Evolutionary conservation across 768 basidiomycete genomes (phyloP).

Genomic region (Suillus sp.): DNA sequence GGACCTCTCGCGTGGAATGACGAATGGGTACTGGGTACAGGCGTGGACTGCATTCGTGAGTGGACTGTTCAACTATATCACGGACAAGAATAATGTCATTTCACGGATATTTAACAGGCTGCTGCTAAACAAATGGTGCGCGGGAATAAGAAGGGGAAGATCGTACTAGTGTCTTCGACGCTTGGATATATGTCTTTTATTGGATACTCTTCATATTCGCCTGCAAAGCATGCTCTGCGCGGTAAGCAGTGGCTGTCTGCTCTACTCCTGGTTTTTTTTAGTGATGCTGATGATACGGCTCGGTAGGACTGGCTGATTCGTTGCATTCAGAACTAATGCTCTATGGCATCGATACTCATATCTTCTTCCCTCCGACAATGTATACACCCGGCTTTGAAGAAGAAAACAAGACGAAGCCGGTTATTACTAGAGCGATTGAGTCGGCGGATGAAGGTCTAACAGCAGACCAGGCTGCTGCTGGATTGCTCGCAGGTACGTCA

Average conservation of each 20-base stretch:
- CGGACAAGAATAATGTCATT: neutral
- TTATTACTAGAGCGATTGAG: constrained; percentile 75
- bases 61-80: neutral
- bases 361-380: constrained; percentile 85
- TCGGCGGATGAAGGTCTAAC: constrained; percentile 64
- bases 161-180: constrained; percentile 75
- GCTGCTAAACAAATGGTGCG: constrained; percentile 66
- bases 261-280: too few relatives aligned
- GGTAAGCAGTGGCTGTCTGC: constrained; percentile 44
- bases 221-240: constrained; percentile 83
- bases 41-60: constrained; percentile 47
- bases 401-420: constrained; percentile 79
- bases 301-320: constrained; percentile 77
- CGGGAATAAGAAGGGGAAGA: constrained; percentile 61
- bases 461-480: constrained; percentile 62
- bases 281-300: neutral
- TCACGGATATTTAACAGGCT: constrained; percentile 43
- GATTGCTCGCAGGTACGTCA: constrained; percentile 57
- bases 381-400: constrained; percentile 72
- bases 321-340: constrained; percentile 78
- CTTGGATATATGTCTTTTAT: constrained; percentile 75
- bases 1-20: constrained; percentile 60
- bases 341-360: constrained; percentile 76
- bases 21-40: constrained; percentile 56
- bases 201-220: constrained; percentile 80